Evolutionary conservation across 495 filamentous ascomycete species (phyloP).

Genomic region (Ramalina intermedia): DNA sequence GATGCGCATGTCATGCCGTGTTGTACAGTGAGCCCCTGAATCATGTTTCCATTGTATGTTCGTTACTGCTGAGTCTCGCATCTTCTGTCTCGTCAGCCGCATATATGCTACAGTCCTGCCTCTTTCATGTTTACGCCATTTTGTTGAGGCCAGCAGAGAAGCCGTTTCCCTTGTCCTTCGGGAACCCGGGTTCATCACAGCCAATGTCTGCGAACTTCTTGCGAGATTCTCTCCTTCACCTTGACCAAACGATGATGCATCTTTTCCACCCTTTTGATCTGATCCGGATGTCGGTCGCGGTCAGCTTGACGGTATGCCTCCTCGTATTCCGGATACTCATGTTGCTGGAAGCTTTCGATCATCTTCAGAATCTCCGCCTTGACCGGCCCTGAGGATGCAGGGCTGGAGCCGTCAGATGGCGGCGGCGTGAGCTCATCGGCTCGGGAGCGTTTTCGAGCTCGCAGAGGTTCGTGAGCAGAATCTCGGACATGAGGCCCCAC

Average conservation of each 20-base stretch:
- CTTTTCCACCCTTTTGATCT: conserved; percentile 39
- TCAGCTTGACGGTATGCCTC: conserved; percentile 43
- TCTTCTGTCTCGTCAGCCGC: no score
- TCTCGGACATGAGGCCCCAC: conserved; percentile 19
- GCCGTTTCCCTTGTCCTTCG: no score
- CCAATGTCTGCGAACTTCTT: conserved; percentile 15
- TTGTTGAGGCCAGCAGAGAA: no score
- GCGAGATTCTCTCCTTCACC: conserved; percentile 58
- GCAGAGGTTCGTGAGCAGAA: conserved; percentile 22
- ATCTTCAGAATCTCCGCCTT: conserved; percentile 29
- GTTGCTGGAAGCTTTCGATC: conserved; percentile 44
- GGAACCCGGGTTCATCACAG: no score
- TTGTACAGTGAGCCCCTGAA: no score
- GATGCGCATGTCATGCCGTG: no score
- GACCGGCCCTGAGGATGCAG: conserved; percentile 27
- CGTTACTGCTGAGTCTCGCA: no score
- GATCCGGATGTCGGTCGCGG: conserved; percentile 33
- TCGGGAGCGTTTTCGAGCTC: conserved; percentile 31
- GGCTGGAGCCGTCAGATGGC: conserved; percentile 33
- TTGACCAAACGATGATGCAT: conserved; percentile 44
- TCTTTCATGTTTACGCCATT: no score
- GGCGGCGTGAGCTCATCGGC: conserved; percentile 24
- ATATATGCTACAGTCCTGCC: no score
- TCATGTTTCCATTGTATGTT: no score
- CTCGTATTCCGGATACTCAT: conserved; percentile 48